Conservation (phyloP, 148 eudicot genomes). For the Gaultheria prostrata region DNA sequence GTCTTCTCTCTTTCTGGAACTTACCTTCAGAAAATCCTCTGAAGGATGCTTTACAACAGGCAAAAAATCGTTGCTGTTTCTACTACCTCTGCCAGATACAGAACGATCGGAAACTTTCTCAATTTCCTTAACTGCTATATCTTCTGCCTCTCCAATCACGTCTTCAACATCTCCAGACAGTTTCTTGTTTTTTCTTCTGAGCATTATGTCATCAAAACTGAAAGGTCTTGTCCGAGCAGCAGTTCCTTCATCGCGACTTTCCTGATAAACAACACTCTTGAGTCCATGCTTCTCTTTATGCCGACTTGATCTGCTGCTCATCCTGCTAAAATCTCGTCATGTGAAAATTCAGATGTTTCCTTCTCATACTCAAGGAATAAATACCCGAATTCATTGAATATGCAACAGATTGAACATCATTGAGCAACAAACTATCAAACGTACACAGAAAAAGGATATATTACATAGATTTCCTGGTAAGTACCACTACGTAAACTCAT, state of each 20-base stretch:
- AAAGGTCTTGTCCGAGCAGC: conserved; percentile 94
- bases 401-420: conserved; percentile 8
- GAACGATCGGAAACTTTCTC: conserved; percentile 20
- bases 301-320: conserved; percentile 50
- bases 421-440: background rate
- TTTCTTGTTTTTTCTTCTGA: conserved; percentile 58
- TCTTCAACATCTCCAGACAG: conserved; percentile 30
- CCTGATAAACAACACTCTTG: conserved; percentile 33
- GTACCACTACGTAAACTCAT: background rate
- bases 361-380: background rate
- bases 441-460: background rate
- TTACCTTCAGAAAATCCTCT: conserved; percentile 38
- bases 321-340: conserved; percentile 30
- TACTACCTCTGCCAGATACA: conserved; percentile 22
- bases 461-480: background rate
- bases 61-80: conserved; percentile 28
- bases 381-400: background rate
- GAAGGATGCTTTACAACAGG: conserved; percentile 25
- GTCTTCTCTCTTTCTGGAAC: conserved; percentile 40
- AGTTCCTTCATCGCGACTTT: conserved; percentile 53
- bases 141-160: conserved; percentile 28
- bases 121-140: conserved; percentile 22
- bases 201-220: conserved; percentile 86
- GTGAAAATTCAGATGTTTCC: conserved; percentile 2
- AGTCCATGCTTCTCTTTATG: conserved; percentile 44